These are phyloP conservation scores for Talaromyces sp. DNA, from an alignment of 2,329 filamentous ascomycete species.

Conservation along the genomic window DNA sequence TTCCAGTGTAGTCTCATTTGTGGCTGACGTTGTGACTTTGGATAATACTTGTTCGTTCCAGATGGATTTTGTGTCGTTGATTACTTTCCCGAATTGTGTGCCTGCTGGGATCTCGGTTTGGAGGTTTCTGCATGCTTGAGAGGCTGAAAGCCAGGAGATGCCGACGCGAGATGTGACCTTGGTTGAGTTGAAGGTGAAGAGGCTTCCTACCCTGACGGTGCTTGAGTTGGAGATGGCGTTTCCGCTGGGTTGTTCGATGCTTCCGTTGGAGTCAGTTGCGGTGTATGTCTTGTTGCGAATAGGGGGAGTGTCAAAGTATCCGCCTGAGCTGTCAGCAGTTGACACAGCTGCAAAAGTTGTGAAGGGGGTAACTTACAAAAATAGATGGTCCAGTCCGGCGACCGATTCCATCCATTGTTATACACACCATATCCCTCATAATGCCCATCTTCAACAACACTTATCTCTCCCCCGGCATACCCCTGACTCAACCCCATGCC, in stretches of 20 bases:
- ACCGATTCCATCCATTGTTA: slow-evolving; percentile 62
- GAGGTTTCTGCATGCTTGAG: slow-evolving; percentile 63
- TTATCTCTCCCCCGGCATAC: slow-evolving; percentile 56
- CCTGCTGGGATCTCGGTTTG: slow-evolving; percentile 63
- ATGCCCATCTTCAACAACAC: slow-evolving; percentile 56
- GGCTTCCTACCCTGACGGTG: slow-evolving; percentile 35
- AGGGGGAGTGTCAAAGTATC: slow-evolving; percentile 49
- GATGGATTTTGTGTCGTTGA: slow-evolving; percentile 48
- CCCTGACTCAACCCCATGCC: slow-evolving; percentile 52
- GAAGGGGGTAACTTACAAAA: slow-evolving; percentile 52
- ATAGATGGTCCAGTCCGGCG: slow-evolving; percentile 51
- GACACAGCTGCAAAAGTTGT: no score
- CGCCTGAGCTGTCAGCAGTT: slow-evolving; percentile 46
- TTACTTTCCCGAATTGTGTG: slow-evolving; percentile 54
- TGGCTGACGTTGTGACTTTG: slow-evolving; percentile 62
- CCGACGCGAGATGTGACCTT: slow-evolving; percentile 56
- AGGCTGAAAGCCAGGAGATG: slow-evolving; percentile 64
- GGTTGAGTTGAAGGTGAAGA: slow-evolving; percentile 51
- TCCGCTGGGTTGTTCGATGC: slow-evolving; percentile 25
- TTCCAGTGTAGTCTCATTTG: slow-evolving; percentile 54
- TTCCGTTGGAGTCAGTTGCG: slow-evolving; percentile 24
- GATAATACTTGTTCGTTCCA: slow-evolving; percentile 66
- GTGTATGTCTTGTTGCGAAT: slow-evolving; percentile 26
- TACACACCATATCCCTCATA: slow-evolving; percentile 63
- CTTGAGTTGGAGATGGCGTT: slow-evolving; percentile 40